Base-by-base conservation (phyloP, 345 rosid genomes). In the Syzygium aromaticum region DNA sequence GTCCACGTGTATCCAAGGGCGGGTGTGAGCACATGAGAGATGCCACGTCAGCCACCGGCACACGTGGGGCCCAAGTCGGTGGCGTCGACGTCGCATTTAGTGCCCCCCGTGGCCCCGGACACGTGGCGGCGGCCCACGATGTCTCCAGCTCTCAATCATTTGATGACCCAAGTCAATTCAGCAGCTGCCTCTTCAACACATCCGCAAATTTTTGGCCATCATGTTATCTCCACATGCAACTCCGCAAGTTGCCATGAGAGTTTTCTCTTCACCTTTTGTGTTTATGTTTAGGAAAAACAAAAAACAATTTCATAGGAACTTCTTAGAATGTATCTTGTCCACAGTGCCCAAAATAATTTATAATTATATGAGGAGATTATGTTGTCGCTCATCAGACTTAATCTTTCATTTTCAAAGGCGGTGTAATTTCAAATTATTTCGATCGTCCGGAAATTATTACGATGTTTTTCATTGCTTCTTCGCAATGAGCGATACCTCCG, bases 11-110 rank as follows among this genome's bases (percentile, higher is more conserved):
- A 84, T 88, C 38, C 12, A 57, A 0, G 23, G 54, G 84, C 85
- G 77, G 30, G 86, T 9, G 28, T 7, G 28, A 56, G 54, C 43
- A 85, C 85, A 84, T 15, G 51, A 59, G 82, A 88, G 30, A n/a
- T 30, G 43, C 86, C 87, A 11, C 38, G 43, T 63, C 87, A 49
- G 56, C 86, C 28, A 30, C 54, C n/a, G 56, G 85, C 63, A 56
- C 67, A 13, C 64, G 73, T 84, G 30, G 52, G 89, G 6, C 49
- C 49, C 49, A 73, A 19, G 23, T 21, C 80, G 49, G 49, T 38
- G 49, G 49, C 12, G 49, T 90, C 89, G 87, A 89, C 84, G 25
- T 90, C 93, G 49, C 88, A 88, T 89, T 91, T n/a, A 90, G 84
- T 90, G 61, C 23, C 86, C 86, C 38, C 10, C 85, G n/a, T 91